Percentiles rank a stretch among this genome's conserved stretches.
Conservation (phyloP, 306 rosid genomes). For the Alnus glutinosa region DNA sequence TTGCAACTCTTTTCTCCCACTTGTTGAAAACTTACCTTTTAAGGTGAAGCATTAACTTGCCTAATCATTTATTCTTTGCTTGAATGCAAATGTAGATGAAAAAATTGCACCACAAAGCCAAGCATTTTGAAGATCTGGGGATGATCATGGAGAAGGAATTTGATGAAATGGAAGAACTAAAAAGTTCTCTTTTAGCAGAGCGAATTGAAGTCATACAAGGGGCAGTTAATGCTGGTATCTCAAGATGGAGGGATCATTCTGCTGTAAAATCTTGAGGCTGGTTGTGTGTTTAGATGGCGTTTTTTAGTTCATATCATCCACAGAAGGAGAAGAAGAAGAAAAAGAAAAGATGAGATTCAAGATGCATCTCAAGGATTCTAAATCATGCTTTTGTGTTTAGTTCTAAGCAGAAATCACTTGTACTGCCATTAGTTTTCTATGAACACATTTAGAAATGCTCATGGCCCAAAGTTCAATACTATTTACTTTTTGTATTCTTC, state of each 20-base stretch:
- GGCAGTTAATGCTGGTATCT: constrained; percentile 57
- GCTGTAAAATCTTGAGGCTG: constrained; percentile 47
- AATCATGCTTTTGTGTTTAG: not conserved
- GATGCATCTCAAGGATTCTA: not conserved
- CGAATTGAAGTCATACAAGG: constrained; percentile 57
- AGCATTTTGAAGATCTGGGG: constrained; percentile 81
- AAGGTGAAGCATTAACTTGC: not conserved
- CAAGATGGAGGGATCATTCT: constrained; percentile 82
- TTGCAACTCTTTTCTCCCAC: not conserved
- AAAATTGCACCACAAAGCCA: constrained; percentile 66
- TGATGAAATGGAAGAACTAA: constrained; percentile 56
- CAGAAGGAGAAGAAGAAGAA: not conserved
- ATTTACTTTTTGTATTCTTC: not conserved
- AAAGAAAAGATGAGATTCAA: not conserved
- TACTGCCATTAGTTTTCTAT: not conserved
- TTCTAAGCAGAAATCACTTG: not conserved
- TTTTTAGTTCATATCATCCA: not conserved
- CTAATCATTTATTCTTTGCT: constrained; percentile 31
- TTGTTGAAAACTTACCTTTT: constrained; percentile 9
- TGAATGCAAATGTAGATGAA: constrained; percentile 45
- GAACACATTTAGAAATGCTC: not conserved
- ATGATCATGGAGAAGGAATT: constrained; percentile 69
- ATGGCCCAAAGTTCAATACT: not conserved
- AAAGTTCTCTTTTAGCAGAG: constrained; percentile 59
- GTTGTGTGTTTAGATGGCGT: not conserved